phyloP scores from a whole-genome alignment of 2,329 filamentous ascomycete genomes.

The Leptographium wingfieldii region DNA sequence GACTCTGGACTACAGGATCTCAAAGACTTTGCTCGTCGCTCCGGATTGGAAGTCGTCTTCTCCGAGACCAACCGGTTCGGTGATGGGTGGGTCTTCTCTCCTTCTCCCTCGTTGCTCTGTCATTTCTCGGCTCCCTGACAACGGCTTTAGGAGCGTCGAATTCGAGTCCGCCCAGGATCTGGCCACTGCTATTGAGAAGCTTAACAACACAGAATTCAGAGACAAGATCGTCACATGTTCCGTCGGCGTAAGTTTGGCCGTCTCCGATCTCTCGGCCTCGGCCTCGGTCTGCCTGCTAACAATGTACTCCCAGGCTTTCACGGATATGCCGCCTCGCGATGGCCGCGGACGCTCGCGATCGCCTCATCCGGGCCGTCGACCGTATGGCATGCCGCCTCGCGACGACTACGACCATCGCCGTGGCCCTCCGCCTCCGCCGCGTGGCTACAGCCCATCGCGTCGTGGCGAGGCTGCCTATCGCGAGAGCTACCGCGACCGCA shows the following conservation, averaged over 20 bases:
- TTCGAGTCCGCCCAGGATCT: conserved; percentile 89
- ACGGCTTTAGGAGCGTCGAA: conserved; percentile 68
- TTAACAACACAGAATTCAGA: conserved; percentile 89
- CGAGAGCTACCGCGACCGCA: conserved; percentile 78
- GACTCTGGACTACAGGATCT: conserved; percentile 80
- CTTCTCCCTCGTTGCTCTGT: not conserved
- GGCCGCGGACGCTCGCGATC: conserved; percentile 71
- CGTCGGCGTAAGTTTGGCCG: conserved; percentile 57
- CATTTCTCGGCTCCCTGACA: not conserved
- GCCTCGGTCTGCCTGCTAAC: not conserved
- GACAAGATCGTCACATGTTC: conserved; percentile 74
- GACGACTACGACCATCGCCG: conserved; percentile 81
- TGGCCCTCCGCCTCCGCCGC: conserved; percentile 43
- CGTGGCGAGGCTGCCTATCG: conserved; percentile 27
- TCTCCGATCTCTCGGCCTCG: conserved; percentile 10
- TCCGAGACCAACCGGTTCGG: conserved; percentile 89
- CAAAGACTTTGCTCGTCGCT: conserved; percentile 97
- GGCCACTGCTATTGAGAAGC: conserved; percentile 84
- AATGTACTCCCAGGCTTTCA: conserved; percentile 48
- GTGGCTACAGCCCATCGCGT: conserved; percentile 74
- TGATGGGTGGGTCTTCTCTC: conserved; percentile 58
- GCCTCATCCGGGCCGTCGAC: conserved; percentile 46
- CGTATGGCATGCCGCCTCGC: conserved; percentile 46
- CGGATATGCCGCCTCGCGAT: conserved; percentile 59
- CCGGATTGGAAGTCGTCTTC: conserved; percentile 94